Evolutionary conservation across 169 alveolate species (phyloP).

Genomic region (Cryptosporidium meleagridis): DNA sequence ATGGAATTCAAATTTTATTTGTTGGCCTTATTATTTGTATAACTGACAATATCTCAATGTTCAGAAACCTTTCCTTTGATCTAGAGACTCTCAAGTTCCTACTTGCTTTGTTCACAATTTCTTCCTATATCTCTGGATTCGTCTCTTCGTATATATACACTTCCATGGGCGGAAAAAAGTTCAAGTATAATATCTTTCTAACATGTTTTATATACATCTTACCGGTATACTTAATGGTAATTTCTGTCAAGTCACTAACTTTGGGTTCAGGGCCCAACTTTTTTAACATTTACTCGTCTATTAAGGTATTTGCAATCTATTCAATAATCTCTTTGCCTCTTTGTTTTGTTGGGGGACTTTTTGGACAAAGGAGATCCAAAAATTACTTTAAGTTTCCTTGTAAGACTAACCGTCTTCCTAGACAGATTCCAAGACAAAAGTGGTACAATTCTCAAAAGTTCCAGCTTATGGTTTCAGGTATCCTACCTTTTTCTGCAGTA

Average conservation of each 20-base stretch:
- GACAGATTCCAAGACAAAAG: slow-evolving; percentile 70
- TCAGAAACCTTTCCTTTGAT: slow-evolving; percentile 35
- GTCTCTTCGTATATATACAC: slow-evolving; percentile 54
- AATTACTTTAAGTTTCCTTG: slow-evolving; percentile 59
- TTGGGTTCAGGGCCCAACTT: slow-evolving; percentile 12
- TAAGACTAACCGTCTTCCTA: slow-evolving; percentile 65
- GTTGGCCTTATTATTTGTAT: slow-evolving; percentile 52
- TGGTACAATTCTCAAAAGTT: slow-evolving; percentile 67
- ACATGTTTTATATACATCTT: slow-evolving; percentile 44
- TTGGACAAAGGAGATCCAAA: slow-evolving; percentile 44
- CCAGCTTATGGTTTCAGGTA: slow-evolving; percentile 58
- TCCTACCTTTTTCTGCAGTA: slow-evolving; percentile 66
- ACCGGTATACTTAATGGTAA: slow-evolving; percentile 42
- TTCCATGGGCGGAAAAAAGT: slow-evolving; percentile 70
- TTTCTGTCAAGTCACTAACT: slow-evolving; percentile 40
- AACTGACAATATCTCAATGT: slow-evolving; percentile 53
- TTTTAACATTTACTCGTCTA: slow-evolving; percentile 25
- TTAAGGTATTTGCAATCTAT: slow-evolving; percentile 23
- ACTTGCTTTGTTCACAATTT: slow-evolving; percentile 23
- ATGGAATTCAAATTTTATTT: slow-evolving; percentile 57
- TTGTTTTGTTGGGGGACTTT: slow-evolving; percentile 61
- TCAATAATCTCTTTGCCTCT: slow-evolving; percentile 52
- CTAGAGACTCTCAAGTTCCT: slow-evolving; percentile 34
- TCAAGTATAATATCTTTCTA: slow-evolving; percentile 37
- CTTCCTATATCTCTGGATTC: slow-evolving; percentile 63